These are phyloP conservation scores for Colletotrichum navitas DNA, from an alignment of 2,329 filamentous ascomycete genomes.

Conservation along the genomic window DNA sequence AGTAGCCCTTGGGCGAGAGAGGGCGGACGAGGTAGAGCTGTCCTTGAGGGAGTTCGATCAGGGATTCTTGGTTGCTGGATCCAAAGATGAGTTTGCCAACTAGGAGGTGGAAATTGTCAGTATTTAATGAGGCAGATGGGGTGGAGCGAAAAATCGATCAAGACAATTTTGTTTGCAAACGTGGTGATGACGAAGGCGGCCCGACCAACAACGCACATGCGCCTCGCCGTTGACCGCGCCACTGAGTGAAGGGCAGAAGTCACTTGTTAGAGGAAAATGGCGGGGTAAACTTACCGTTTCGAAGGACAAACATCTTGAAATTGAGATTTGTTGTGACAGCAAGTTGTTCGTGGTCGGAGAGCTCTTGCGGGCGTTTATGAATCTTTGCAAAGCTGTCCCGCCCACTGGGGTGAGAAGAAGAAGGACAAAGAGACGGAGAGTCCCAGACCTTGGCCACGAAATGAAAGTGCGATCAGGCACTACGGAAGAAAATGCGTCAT, in stretches of 20 bases:
- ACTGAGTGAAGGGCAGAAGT: not conserved
- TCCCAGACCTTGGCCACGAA: slow-evolving; percentile 38
- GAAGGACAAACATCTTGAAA: slow-evolving; percentile 55
- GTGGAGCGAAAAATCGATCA: not conserved
- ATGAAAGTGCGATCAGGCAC: slow-evolving; percentile 36
- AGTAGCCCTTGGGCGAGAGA: slow-evolving; percentile 95
- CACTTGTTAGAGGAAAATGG: slow-evolving; percentile 9
- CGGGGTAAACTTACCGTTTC: slow-evolving; percentile 52
- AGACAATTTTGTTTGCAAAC: slow-evolving; percentile 9
- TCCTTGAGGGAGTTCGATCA: slow-evolving; percentile 94
- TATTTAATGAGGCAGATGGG: not conserved
- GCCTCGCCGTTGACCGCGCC: slow-evolving; percentile 1
- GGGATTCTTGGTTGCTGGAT: slow-evolving; percentile 85
- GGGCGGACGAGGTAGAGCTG: slow-evolving; percentile 98
- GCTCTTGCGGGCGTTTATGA: slow-evolving; percentile 29
- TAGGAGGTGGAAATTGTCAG: slow-evolving; percentile 52
- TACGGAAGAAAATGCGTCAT: slow-evolving; percentile 48
- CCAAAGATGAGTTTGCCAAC: slow-evolving; percentile 96
- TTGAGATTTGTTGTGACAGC: slow-evolving; percentile 23
- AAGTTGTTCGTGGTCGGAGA: slow-evolving; percentile 22
- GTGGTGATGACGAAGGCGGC: slow-evolving; percentile 18
- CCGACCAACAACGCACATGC: slow-evolving; percentile 8
- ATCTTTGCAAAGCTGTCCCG: slow-evolving; percentile 31
- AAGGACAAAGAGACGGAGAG: slow-evolving; percentile 26
- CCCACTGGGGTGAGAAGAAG: slow-evolving; percentile 18